Conservation (phyloP, 768 basidiomycete genomes). For the Serendipita sp. region DNA sequence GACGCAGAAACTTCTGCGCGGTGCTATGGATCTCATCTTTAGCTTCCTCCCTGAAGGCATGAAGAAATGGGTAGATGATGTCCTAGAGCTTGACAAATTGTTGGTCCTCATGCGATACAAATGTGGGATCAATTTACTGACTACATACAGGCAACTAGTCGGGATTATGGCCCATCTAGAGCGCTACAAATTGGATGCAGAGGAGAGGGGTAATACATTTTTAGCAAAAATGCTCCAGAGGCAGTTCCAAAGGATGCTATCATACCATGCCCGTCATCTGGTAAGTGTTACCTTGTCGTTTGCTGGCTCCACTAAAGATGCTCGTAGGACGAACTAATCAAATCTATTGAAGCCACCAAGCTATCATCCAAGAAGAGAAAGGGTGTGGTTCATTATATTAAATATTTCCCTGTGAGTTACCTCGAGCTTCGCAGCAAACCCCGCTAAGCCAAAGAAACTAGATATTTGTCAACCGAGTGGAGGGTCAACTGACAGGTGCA, state of each 20-base stretch:
- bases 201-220: conserved; percentile 66
- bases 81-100: conserved; percentile 62
- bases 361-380: conserved; percentile 82
- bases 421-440: not conserved
- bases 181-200: conserved; percentile 56
- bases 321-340: conserved; percentile 66
- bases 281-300: conserved; percentile 19
- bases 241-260: conserved; percentile 61
- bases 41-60: conserved; percentile 77
- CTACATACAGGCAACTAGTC: conserved; percentile 51
- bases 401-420: conserved; percentile 57
- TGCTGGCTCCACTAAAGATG: conserved; percentile 6
- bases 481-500: conserved; percentile 64
- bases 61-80: conserved; percentile 70
- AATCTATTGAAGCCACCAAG: conserved; percentile 79
- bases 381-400: conserved; percentile 83
- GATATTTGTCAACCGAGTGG: conserved; percentile 63
- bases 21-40: conserved; percentile 89
- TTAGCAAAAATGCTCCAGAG: conserved; percentile 58
- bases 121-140: not conserved
- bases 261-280: conserved; percentile 51
- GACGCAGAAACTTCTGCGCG: conserved; percentile 66
- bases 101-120: conserved; percentile 22
- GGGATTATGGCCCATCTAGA: conserved; percentile 71
- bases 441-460: conserved; percentile 10